Conservation (phyloP, 2,329 filamentous ascomycete species). For the Fusarium equiseti region DNA sequence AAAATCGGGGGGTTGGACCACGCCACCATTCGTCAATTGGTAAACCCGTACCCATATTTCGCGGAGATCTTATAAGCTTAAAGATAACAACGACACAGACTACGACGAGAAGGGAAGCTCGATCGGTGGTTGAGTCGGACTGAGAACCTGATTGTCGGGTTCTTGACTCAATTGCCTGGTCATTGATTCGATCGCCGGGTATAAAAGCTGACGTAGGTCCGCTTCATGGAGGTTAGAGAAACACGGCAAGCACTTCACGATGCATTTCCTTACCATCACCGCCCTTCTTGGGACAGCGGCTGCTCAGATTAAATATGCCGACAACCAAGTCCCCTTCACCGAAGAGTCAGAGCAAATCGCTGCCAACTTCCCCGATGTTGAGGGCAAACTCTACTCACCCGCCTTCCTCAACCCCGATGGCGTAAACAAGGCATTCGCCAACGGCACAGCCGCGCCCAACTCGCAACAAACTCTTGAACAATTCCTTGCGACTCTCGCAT, state of each 20-base stretch:
- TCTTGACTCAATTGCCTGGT: background rate
- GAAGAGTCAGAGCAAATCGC: slow-evolving; percentile 13
- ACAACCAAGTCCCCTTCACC: slow-evolving; percentile 12
- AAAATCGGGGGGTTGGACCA: slow-evolving; percentile 1
- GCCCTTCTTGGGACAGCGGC: background rate
- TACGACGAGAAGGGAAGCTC: slow-evolving; percentile 1
- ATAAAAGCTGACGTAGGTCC: background rate
- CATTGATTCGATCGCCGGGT: background rate
- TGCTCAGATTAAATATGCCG: slow-evolving; percentile 21
- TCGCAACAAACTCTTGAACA: slow-evolving; percentile 17
- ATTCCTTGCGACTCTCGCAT: slow-evolving; percentile 7
- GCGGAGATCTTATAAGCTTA: slow-evolving; percentile 2
- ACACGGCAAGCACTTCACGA: background rate
- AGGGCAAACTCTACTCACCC: slow-evolving; percentile 27
- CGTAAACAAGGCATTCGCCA: slow-evolving; percentile 7
- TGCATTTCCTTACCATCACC: background rate
- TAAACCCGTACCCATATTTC: background rate
- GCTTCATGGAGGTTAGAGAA: background rate
- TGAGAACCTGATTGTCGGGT: background rate
- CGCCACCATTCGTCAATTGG: background rate
- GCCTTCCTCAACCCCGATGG: slow-evolving; percentile 18
- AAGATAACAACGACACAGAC: background rate
- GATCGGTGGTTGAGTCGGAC: background rate
- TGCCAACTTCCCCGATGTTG: slow-evolving; percentile 27
- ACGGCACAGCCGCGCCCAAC: slow-evolving; percentile 30